Conservation (phyloP, 495 filamentous ascomycete genomes). For the Aspergillus biplanus region DNA sequence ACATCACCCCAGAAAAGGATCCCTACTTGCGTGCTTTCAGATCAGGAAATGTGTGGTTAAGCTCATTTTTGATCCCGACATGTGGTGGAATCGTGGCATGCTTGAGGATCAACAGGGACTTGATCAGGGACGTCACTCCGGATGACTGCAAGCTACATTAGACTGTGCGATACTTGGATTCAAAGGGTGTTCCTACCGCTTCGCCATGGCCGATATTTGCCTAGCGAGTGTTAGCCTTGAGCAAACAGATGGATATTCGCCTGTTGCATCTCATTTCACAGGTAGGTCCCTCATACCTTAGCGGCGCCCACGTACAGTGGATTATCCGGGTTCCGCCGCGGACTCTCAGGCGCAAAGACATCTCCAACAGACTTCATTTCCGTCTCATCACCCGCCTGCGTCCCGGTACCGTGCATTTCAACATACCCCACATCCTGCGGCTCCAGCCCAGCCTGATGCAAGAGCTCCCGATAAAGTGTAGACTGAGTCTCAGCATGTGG, state of each 20-base stretch:
- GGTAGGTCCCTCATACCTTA: slow-evolving; percentile 9
- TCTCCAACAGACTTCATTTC: slow-evolving; percentile 36
- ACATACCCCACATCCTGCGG: slow-evolving; percentile 53
- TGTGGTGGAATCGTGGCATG: slow-evolving; percentile 37
- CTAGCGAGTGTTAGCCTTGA: slow-evolving; percentile 9
- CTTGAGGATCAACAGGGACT: slow-evolving; percentile 36
- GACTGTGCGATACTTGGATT: not conserved
- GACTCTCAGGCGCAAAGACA: slow-evolving; percentile 1
- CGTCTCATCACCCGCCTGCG: slow-evolving; percentile 41
- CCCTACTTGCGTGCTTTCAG: slow-evolving; percentile 26
- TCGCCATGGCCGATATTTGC: slow-evolving; percentile 47
- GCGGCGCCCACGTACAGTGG: slow-evolving; percentile 33
- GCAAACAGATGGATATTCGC: no score
- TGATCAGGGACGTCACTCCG: slow-evolving; percentile 36
- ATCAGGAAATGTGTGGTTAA: slow-evolving; percentile 40
- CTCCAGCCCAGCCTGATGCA: slow-evolving; percentile 48
- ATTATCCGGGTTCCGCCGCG: not conserved
- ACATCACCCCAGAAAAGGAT: not conserved
- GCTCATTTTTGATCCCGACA: slow-evolving; percentile 45
- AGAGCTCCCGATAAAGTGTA: slow-evolving; percentile 44
- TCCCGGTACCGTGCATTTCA: slow-evolving; percentile 54
- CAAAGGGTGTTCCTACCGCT: slow-evolving; percentile 17
- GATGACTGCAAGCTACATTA: slow-evolving; percentile 11
- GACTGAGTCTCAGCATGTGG: slow-evolving; percentile 55
- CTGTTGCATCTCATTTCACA: no score